Percentiles rank a stretch among this genome's conserved stretches.
Evolutionary conservation across 2,329 filamentous ascomycete genomes (phyloP).

Genomic region (Chrysosporium queenslandicum): DNA sequence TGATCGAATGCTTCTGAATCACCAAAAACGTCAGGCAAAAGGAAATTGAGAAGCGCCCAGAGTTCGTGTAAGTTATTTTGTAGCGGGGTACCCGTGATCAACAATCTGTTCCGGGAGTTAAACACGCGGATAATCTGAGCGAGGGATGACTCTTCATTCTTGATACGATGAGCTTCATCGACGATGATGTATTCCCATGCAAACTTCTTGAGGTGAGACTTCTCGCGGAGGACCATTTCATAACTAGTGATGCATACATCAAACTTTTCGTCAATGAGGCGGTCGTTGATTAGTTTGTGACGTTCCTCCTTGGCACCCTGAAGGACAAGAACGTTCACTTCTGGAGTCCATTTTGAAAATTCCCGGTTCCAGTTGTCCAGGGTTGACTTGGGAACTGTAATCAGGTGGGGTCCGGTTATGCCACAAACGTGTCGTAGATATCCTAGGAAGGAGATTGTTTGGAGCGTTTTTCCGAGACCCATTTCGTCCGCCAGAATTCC

Average conservation of each 20-base stretch:
- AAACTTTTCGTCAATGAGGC: constrained; percentile 87
- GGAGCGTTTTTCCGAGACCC: constrained; percentile 94
- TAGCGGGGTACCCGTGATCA: constrained; percentile 92
- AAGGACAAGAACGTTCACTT: constrained; percentile 85
- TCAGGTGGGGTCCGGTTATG: constrained; percentile 80
- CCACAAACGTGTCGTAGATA: constrained; percentile 86
- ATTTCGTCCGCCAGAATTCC: constrained; percentile 97
- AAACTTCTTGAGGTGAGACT: constrained; percentile 90
- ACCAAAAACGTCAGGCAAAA: constrained; percentile 96
- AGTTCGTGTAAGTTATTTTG: constrained; percentile 98
- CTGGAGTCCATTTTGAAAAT: constrained; percentile 87
- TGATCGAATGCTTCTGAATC: constrained; percentile 94
- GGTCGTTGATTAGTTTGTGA: constrained; percentile 75
- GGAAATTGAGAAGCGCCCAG: constrained; percentile 93
- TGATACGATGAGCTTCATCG: constrained; percentile 96
- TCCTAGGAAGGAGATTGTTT: constrained; percentile 93
- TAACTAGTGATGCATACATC: constrained; percentile 98
- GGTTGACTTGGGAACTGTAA: constrained; percentile 91
- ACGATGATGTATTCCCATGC: constrained; percentile 99
- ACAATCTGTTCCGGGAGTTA: constrained; percentile 83
- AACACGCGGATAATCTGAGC: constrained; percentile 95
- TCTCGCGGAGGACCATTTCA: constrained; percentile 96
- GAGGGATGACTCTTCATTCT: constrained; percentile 95
- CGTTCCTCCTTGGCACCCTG: constrained; percentile 95
- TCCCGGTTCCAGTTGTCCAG: constrained; percentile 98